Evolutionary conservation across 768 basidiomycete genomes (phyloP).

Genomic region (Amanita pallidorosea): DNA sequence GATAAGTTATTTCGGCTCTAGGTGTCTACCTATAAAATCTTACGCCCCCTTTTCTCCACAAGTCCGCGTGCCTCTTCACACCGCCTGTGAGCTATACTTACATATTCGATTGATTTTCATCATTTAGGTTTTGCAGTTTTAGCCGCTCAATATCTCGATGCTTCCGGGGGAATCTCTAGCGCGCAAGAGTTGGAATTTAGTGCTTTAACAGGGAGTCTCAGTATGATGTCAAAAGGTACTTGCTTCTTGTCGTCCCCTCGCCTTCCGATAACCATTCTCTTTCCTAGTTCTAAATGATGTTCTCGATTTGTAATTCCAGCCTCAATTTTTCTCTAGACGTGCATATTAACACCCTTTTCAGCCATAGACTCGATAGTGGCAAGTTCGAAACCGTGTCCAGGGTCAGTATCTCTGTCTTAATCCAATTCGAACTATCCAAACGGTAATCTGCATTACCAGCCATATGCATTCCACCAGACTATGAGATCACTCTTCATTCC

Average conservation of each 20-base stretch:
- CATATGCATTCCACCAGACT: slow-evolving; percentile 70
- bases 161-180: slow-evolving; percentile 57
- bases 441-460: slow-evolving; percentile 22
- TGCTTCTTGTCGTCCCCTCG: slow-evolving; percentile 5
- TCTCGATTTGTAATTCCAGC: slow-evolving; percentile 54
- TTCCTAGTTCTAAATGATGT: slow-evolving; percentile 66
- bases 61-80: slow-evolving; percentile 76
- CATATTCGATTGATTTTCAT: slow-evolving; percentile 6
- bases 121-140: slow-evolving; percentile 30
- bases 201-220: slow-evolving; percentile 70
- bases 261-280: not conserved
- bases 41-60: slow-evolving; percentile 25
- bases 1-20: slow-evolving; percentile 36
- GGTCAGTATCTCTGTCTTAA: slow-evolving; percentile 18
- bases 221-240: slow-evolving; percentile 81
- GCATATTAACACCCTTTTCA: slow-evolving; percentile 13
- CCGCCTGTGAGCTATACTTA: slow-evolving; percentile 39
- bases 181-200: slow-evolving; percentile 83
- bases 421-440: not conserved
- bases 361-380: slow-evolving; percentile 82
- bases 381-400: slow-evolving; percentile 63
- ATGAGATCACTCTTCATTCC: slow-evolving; percentile 68
- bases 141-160: slow-evolving; percentile 89
- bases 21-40: not conserved
- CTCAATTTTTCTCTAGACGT: not conserved